phyloP scores from a whole-genome alignment of 1,284 basidiomycete genomes.

The Sporisorium reilianum region DNA sequence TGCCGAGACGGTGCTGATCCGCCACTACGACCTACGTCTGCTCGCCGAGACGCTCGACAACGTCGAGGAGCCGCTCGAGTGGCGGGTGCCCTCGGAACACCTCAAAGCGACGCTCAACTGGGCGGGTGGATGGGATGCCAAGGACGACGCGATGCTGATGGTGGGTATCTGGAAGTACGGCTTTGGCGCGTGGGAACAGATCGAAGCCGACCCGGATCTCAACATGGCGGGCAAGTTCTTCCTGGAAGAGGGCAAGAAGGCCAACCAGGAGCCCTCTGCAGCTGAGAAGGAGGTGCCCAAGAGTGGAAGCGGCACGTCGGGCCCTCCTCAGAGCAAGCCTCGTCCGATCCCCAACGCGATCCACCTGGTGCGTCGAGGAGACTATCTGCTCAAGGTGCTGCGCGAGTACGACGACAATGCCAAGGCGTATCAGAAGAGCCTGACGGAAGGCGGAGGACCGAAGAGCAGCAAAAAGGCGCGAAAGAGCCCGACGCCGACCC shows the following conservation, averaged over 20 bases:
- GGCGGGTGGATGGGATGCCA: constrained; percentile 93
- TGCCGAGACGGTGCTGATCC: constrained; percentile 93
- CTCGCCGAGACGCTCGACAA: constrained; percentile 77
- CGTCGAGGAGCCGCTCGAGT: constrained; percentile 79
- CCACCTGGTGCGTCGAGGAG: constrained; percentile 94
- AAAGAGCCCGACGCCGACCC: constrained; percentile 40
- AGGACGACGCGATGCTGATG: constrained; percentile 92
- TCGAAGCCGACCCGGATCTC: constrained; percentile 87
- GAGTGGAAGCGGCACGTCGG: constrained; percentile 36
- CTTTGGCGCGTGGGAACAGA: constrained; percentile 96
- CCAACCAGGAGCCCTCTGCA: constrained; percentile 43
- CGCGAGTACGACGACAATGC: constrained; percentile 77
- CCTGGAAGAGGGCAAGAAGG: constrained; percentile 87
- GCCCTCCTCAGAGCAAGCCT: constrained; percentile 54
- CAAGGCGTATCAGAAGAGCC: constrained; percentile 49
- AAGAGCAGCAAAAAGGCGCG: constrained; percentile 44
- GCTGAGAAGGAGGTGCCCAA: constrained; percentile 42
- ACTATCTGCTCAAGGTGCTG: constrained; percentile 89
- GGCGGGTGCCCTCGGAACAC: constrained; percentile 89
- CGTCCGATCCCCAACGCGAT: constrained; percentile 71
- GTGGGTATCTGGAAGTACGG: constrained; percentile 94
- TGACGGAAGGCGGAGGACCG: constrained; percentile 23
- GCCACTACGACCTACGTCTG: constrained; percentile 89
- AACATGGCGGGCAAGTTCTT: constrained; percentile 93
- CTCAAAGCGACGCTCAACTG: constrained; percentile 94